Evolutionary conservation across 768 basidiomycete genomes (phyloP).

Genomic region (Collybiopsis confluens): DNA sequence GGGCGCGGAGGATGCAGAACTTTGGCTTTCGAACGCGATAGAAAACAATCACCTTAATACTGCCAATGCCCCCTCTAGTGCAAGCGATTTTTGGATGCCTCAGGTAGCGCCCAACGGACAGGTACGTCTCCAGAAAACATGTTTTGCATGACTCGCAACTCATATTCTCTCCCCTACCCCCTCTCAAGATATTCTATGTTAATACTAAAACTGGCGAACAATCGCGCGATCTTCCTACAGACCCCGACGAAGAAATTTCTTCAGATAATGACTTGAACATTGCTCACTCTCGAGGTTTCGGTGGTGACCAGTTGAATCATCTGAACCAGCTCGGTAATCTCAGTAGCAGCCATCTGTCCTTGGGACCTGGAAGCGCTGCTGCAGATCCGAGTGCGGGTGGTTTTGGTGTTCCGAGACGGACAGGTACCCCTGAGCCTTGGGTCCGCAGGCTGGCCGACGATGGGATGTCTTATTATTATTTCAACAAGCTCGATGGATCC

Average conservation of each 20-base stretch:
- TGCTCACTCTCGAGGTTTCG: too few species aligned
- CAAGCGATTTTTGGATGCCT: constrained; percentile 90
- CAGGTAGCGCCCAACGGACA: constrained; percentile 78
- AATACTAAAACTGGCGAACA: constrained; percentile 86
- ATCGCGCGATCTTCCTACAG: constrained; percentile 79
- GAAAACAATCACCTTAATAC: constrained; percentile 21
- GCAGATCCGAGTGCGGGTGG: constrained; percentile 31
- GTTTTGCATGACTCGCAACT: not conserved
- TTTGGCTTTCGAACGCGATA: constrained; percentile 53
- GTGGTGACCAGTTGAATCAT: too few species aligned
- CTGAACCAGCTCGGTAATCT: too few species aligned
- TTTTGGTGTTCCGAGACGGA: constrained; percentile 56
- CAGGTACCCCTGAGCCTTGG: constrained; percentile 80
- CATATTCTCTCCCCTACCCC: not conserved
- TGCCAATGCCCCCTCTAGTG: constrained; percentile 29
- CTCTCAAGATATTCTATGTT: constrained; percentile 82
- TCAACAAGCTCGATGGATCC: constrained; percentile 66
- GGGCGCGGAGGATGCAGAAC: constrained; percentile 39
- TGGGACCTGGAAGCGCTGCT: constrained; percentile 27
- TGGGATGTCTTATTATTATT: constrained; percentile 74
- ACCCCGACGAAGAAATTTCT: constrained; percentile 45
- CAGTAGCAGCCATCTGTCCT: constrained; percentile 28
- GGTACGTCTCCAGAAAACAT: constrained; percentile 45
- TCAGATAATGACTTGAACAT: constrained; percentile 57
- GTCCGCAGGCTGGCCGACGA: constrained; percentile 75